These are phyloP conservation scores for Russula sp. DNA, from an alignment of 768 basidiomycete genomes.

Conservation along the genomic window DNA sequence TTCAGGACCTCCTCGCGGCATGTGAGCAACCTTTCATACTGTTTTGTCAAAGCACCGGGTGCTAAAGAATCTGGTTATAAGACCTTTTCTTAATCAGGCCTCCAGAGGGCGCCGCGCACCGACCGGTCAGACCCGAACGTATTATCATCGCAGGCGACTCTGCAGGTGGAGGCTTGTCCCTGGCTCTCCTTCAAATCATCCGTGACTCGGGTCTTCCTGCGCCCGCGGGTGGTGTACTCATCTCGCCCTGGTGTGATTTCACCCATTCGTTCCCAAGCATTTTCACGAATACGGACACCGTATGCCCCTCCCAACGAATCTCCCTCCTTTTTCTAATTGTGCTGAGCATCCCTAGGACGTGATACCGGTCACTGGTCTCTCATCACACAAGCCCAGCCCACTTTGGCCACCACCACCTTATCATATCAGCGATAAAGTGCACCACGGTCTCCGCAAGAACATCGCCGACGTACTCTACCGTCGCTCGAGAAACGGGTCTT, in stretches of 20 bases:
- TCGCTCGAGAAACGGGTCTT: constrained; percentile 28
- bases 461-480: constrained; percentile 55
- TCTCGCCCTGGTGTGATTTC: constrained; percentile 93
- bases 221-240: constrained; percentile 84
- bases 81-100: constrained; percentile 90
- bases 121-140: constrained; percentile 72
- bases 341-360: constrained; percentile 55
- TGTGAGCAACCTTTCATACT: constrained; percentile 48
- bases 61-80: constrained; percentile 34
- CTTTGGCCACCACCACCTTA: constrained; percentile 76
- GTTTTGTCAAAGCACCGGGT: background rate
- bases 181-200: constrained; percentile 82
- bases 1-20: constrained; percentile 86
- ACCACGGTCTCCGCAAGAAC: constrained; percentile 55
- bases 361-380: constrained; percentile 70
- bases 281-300: constrained; percentile 79
- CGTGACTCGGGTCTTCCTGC: constrained; percentile 78
- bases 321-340: background rate
- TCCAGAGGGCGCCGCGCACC: constrained; percentile 72
- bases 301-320: constrained; percentile 37
- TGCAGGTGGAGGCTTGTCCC: constrained; percentile 83
- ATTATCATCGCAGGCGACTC: constrained; percentile 90
- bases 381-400: constrained; percentile 73
- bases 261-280: constrained; percentile 94
- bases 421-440: constrained; percentile 56